Conservation (phyloP, 2,329 filamentous ascomycete species). For the Exophiala sp. region DNA sequence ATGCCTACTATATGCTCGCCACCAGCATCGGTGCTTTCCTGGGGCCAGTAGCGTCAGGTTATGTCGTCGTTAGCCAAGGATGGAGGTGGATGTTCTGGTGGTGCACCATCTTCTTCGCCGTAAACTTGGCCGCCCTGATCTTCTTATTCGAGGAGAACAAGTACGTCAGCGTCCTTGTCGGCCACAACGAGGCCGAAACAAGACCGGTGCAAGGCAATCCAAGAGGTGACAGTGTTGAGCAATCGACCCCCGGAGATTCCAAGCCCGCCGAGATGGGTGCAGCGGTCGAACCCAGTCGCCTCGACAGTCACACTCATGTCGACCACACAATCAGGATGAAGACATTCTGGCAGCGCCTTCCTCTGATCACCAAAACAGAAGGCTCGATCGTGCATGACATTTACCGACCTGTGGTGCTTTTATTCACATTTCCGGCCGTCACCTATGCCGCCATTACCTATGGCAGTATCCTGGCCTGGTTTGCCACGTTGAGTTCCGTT, state of each 20-base stretch:
- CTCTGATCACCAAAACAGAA: conserved; percentile 18
- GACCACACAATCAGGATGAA: conserved; percentile 4
- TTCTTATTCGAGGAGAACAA: conserved; percentile 40
- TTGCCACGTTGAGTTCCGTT: conserved; percentile 50
- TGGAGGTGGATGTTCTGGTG: conserved; percentile 38
- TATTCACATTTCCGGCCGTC: conserved; percentile 32
- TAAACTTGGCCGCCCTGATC: conserved; percentile 32
- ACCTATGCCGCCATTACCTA: conserved; percentile 41
- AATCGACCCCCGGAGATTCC: not conserved
- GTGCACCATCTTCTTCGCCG: conserved; percentile 32
- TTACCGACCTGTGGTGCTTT: conserved; percentile 21
- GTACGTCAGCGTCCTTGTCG: conserved; percentile 26
- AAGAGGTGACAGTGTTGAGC: no score
- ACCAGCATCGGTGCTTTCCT: conserved; percentile 38
- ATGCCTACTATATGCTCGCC: conserved; percentile 45
- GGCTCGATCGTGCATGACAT: conserved; percentile 30
- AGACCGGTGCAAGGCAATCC: no score
- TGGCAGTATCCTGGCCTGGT: conserved; percentile 36
- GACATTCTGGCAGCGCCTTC: not conserved
- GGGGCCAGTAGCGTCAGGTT: conserved; percentile 33
- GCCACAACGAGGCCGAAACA: not conserved
- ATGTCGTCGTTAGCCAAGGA: conserved; percentile 32
- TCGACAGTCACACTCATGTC: not conserved
- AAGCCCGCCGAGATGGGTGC: not conserved
- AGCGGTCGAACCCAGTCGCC: not conserved